These are phyloP conservation scores for Orbilia quercus DNA, from an alignment of 2,329 filamentous ascomycete species.

Conservation along the genomic window DNA sequence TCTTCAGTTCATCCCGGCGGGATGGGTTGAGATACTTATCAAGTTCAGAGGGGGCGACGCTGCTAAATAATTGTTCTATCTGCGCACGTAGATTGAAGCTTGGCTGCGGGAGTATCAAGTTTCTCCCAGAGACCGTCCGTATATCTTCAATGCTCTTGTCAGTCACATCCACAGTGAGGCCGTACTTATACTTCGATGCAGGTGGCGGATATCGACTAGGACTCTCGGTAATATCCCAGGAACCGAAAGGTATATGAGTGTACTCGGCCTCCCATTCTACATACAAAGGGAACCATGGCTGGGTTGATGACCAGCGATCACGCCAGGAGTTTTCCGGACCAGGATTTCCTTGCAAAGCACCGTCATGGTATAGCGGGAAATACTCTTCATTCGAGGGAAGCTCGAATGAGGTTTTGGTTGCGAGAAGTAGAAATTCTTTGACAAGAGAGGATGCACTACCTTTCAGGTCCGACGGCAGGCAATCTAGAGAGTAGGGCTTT, in stretches of 20 bases:
- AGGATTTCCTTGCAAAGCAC: background rate
- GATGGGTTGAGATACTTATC: slow-evolving; percentile 53
- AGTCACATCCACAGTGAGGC: slow-evolving; percentile 43
- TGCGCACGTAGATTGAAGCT: slow-evolving; percentile 62
- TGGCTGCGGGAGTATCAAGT: slow-evolving; percentile 64
- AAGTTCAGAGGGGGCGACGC: slow-evolving; percentile 58
- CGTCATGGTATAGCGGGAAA: background rate
- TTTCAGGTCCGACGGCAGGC: slow-evolving; percentile 25
- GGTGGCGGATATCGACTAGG: too few species aligned
- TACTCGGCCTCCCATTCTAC: slow-evolving; percentile 66
- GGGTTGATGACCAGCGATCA: slow-evolving; percentile 62
- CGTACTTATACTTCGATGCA: slow-evolving; percentile 6
- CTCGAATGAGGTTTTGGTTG: slow-evolving; percentile 7
- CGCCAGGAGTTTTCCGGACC: slow-evolving; percentile 47
- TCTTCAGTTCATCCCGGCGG: slow-evolving; percentile 31
- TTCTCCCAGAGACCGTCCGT: slow-evolving; percentile 62
- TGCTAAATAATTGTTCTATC: slow-evolving; percentile 62
- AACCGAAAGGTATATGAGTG: slow-evolving; percentile 62
- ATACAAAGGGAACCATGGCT: slow-evolving; percentile 65
- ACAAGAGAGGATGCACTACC: slow-evolving; percentile 8
- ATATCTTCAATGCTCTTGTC: slow-evolving; percentile 37
- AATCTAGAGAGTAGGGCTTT: background rate
- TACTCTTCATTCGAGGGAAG: background rate
- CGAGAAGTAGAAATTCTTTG: slow-evolving; percentile 41
- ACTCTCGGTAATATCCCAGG: slow-evolving; percentile 59